Base-by-base conservation (phyloP, 1,284 basidiomycete species). In the Neolentinus lepideus region DNA sequence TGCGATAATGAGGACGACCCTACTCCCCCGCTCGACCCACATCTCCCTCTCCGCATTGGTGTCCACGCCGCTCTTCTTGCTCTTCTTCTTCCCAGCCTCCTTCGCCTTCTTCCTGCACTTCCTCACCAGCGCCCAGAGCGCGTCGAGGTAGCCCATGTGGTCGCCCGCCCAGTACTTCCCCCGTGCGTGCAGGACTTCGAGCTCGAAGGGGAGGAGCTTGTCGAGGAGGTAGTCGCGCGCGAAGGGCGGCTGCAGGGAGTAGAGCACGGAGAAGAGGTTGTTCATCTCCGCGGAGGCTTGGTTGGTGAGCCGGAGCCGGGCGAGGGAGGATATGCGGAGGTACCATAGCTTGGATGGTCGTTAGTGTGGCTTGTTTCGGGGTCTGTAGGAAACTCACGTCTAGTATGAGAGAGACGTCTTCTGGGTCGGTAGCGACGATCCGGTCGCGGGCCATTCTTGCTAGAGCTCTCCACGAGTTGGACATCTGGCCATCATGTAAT, bases 391-490 rank as follows among this genome's bases (percentile, higher is more conserved):
- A 21, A 67, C 85, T 72, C 67, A 90, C 89, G 53, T 79, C 81
- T 29, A 92, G 73, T 56, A 92, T 79, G 56, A 80, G 74, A 21
- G 69, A 65, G 33, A 89, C 64, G 54, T 89, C 84, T 57, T 84
- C 80, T 0, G 89, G 84, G 58, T 86, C 77, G 26, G 85, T 74
- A 24, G 77, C 74, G 12, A 91, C 80, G 53, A 92, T 80, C 36
- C 81, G 75, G 64, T 92, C 90, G 63, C 85, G 78, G 25, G 89
- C 87, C 82, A 90, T 89, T 56, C 75, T 78, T 21, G 90, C 90
- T 51, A 91, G 66, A 0, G 88, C 83, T 51, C 90, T 78, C 90
- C 89, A 92, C 62, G 85, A 90, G 60, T 91, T 90, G 38, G 85
- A 82, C 82, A 89, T 88, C 90, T 21, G n/a, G 11, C 21, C 12